Evolutionary conservation across 1,139 yeast species (phyloP), one percentile per base, ranked within the genome.

Genomic region (Pichia sp.): DNA sequence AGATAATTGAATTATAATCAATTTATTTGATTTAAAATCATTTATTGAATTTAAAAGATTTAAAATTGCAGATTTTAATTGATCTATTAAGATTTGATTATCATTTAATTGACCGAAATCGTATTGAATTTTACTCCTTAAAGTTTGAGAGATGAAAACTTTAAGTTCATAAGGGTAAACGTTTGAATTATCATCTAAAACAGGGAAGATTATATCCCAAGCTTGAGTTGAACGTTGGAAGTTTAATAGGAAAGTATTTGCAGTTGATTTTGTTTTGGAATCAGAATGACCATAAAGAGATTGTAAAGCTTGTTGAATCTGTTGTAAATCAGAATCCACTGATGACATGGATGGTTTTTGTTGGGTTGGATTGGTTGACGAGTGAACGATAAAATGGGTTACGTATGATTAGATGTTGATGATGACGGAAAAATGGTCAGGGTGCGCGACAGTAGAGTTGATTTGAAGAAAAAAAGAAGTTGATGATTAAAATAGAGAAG

Each of bases 91-190:
- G 15, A 20, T 9, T 10, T 12, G 5, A 7, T 69, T 69, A 25
- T 60, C 65, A 0, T 86, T 85, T 3, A 86, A 64, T 60, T 91
- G 98, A 46, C 71, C 69, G 50, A 89, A 68, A 63, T 91, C 97
- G 59, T 84, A 89, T 12, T 85, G 82, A 38, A 86, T 66, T 55
- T 88, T 88, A 31, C 89, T 80, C 49, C 96, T 69, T 48, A 93
- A 65, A 0, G 97, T 89, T 60, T 93, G 98, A 1, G 96, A 84
- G 9, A 93, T 84, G 66, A 93, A 91, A 52, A 91, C 67, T 55
- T 78, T 79, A 35, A 83, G 63, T 51, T 81, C 83, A 21, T 72
- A 46, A 5, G 52, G 45, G 3, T 48, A 35, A 10, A 46, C 38
- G 17, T 17, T 11, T 8, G 15, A n/a, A 3, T 42, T 42, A 31